Base-by-base conservation (phyloP, 139 green algal genomes). In the Picochlorum costavermella region DNA sequence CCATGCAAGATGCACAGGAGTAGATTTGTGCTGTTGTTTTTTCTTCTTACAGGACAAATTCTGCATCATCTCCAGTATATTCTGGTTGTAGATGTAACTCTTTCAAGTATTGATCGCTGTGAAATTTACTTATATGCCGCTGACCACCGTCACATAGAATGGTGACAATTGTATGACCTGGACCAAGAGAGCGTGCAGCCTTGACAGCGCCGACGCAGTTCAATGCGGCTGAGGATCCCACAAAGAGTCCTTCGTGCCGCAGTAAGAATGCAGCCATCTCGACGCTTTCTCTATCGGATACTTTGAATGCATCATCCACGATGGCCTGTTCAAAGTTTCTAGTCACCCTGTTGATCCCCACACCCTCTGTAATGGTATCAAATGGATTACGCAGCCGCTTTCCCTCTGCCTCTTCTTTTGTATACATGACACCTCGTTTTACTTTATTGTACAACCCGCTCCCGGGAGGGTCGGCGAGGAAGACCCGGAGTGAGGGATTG, bases 141-240 rank as follows among this genome's bases (percentile, higher is more conserved):
- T 83, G 68, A 9, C 90, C 90, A 8, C 89, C 88, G 44, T 96
- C 90, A 69, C 90, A 96, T 56, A 96, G 76, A 23, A 97, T 70
- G 4, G 92, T 98, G 2, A 96, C 91, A 17, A 98, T 71, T 2
- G 75, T 85, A 74, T 92, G 80, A n/a, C 89, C 88, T 1, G 86
- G 86, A 0, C 88, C 86, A 31, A 98, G 74, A 2, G 50, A 31
- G 9, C 82, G 60, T 2, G 89, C 89, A 46, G 79, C 75, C 71
- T 96, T 96, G 43, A 96, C 86, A 0, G 92, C 92, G 0, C 88
- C 89, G 13, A 96, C 88, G 55, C 85, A 92, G 63, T 96, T 97
- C 74, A 96, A 80, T 4, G 87, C 87, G 1, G 88, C 76, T 4
- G 79, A 89, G 64, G 75, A 88, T 56, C 89, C 92, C 33, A 98